phyloP scores from a whole-genome alignment of 1,284 basidiomycete genomes.

The Rhodotorula sp. region DNA sequence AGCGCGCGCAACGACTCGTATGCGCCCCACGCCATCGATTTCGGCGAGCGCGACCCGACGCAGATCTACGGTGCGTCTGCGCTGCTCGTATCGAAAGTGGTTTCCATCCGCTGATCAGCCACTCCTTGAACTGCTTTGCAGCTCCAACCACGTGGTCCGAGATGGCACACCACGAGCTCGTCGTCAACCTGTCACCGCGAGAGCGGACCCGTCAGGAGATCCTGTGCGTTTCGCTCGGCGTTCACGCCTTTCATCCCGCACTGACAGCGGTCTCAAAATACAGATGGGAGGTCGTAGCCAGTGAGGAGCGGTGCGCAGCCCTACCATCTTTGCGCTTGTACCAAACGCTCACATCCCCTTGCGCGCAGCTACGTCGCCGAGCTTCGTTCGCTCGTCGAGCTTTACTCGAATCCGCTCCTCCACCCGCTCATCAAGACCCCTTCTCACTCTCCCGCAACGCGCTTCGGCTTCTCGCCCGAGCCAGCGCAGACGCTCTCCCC shows the following conservation, averaged over 20 bases:
- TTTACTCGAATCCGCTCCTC: slow-evolving; percentile 85
- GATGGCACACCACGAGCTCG: slow-evolving; percentile 90
- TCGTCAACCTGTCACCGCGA: slow-evolving; percentile 84
- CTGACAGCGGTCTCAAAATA: not conserved
- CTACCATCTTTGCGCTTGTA: not conserved
- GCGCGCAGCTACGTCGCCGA: slow-evolving; percentile 84
- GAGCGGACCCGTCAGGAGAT: slow-evolving; percentile 97
- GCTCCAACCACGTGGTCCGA: slow-evolving; percentile 87
- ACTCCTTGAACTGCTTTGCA: not conserved
- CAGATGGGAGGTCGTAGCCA: slow-evolving; percentile 86
- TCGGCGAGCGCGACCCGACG: slow-evolving; percentile 22
- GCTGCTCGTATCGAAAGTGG: not conserved
- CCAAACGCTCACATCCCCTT: not conserved
- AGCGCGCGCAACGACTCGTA: not conserved
- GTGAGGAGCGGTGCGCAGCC: slow-evolving; percentile 79
- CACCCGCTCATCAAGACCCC: slow-evolving; percentile 64
- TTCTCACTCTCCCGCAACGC: slow-evolving; percentile 6
- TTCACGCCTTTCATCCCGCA: not conserved
- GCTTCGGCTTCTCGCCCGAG: slow-evolving; percentile 5
- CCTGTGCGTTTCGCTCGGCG: slow-evolving; percentile 55
- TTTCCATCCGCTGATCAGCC: too few relatives aligned
- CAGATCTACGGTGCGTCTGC: slow-evolving; percentile 31
- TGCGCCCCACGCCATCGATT: not conserved
- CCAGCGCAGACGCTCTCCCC: slow-evolving; percentile 4
- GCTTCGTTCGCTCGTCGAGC: slow-evolving; percentile 84